Evolutionary conservation across 495 filamentous ascomycete genomes (phyloP).

Genomic region (Mycothermus thermophilus): DNA sequence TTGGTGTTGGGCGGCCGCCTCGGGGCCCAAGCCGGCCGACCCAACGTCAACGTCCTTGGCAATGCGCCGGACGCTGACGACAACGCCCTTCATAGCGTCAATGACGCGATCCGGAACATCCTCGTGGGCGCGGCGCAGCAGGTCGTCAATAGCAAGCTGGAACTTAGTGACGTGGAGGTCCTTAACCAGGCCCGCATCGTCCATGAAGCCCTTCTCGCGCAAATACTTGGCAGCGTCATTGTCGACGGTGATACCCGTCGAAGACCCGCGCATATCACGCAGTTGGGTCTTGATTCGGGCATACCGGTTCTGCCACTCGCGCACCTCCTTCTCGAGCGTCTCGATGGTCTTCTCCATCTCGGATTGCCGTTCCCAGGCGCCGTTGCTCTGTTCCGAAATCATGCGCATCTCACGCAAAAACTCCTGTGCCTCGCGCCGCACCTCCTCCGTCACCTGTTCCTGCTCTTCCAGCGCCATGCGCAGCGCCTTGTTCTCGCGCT

Average conservation of each 20-base stretch:
- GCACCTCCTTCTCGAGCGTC: conserved; percentile 63
- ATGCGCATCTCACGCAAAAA: conserved; percentile 82
- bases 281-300: conserved; percentile 76
- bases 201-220: conserved; percentile 56
- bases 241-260: conserved; percentile 54
- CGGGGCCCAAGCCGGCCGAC: conserved; percentile 32
- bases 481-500: conserved; percentile 57
- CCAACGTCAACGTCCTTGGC: conserved; percentile 60
- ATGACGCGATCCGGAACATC: conserved; percentile 60
- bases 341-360: conserved; percentile 57
- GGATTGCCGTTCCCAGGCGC: conserved; percentile 72
- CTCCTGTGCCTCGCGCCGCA: conserved; percentile 67
- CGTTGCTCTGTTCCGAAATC: conserved; percentile 62
- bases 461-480: conserved; percentile 58
- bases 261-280: conserved; percentile 65
- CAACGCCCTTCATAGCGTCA: conserved; percentile 66
- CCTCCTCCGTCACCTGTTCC: conserved; percentile 75
- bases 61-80: conserved; percentile 65
- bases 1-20: conserved; percentile 31
- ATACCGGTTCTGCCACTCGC: conserved; percentile 81
- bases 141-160: conserved; percentile 87
- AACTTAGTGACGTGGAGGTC: conserved; percentile 91
- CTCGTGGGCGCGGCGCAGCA: conserved; percentile 61
- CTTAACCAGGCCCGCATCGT: conserved; percentile 63
- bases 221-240: conserved; percentile 48